These are phyloP conservation scores for Emydomyces testavorans DNA, from an alignment of 2,329 filamentous ascomycete species.

Conservation along the genomic window DNA sequence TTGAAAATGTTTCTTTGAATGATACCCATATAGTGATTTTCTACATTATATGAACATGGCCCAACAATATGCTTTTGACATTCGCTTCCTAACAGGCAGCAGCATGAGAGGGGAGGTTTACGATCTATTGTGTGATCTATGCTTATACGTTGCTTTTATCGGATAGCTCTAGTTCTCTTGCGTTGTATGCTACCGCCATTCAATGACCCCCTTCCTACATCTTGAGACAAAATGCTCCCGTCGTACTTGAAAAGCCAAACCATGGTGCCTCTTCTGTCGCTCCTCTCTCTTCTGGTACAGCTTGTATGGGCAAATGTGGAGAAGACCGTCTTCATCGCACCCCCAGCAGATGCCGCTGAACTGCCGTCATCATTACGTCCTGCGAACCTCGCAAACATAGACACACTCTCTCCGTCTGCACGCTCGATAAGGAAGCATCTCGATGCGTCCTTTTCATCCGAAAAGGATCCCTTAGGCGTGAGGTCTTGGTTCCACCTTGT, in stretches of 20 bases:
- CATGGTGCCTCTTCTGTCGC: conserved; percentile 11
- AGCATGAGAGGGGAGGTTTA: too few species aligned
- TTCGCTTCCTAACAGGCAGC: too few species aligned
- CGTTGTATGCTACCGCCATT: too few species aligned
- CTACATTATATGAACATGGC: too few species aligned
- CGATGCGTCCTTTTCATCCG: conserved; percentile 54
- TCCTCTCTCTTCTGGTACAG: conserved; percentile 15
- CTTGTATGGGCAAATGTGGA: conserved; percentile 61
- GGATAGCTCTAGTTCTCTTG: too few species aligned
- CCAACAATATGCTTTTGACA: too few species aligned
- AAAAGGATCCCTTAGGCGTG: conserved; percentile 43
- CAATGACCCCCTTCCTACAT: background rate
- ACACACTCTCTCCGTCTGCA: conserved; percentile 49
- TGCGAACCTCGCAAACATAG: conserved; percentile 46
- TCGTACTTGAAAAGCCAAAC: background rate
- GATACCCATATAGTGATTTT: too few species aligned
- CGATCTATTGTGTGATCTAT: too few species aligned
- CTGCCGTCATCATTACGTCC: conserved; percentile 32
- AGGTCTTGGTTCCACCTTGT: conserved; percentile 72
- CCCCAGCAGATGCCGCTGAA: conserved; percentile 46
- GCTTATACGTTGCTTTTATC: too few species aligned
- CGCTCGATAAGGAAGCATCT: conserved; percentile 52
- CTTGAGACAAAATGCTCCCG: conserved; percentile 19
- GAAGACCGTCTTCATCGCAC: conserved; percentile 78
- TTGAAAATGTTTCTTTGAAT: too few species aligned